Percentiles rank a stretch among this genome's conserved stretches.
These are phyloP conservation scores for Spergularia marina DNA, from an alignment of 148 eudicot species.

Conservation along the genomic window DNA sequence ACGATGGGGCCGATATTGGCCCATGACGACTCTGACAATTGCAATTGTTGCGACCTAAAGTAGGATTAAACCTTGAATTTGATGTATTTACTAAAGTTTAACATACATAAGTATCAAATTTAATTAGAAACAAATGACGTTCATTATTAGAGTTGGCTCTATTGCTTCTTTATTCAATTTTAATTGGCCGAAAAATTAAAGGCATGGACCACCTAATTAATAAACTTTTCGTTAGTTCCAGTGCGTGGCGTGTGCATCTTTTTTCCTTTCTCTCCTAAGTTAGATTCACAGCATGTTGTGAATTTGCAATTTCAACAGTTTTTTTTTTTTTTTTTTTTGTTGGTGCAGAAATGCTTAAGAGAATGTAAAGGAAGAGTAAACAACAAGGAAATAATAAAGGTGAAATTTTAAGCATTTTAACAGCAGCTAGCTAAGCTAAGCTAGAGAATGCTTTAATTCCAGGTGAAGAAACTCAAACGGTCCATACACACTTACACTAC, in stretches of 20 bases:
- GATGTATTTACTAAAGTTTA: no score
- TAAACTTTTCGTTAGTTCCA: no score
- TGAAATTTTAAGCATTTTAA: neutral
- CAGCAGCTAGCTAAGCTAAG: neutral
- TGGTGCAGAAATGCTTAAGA: neutral
- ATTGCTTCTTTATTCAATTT: no score
- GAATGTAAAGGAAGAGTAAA: constrained; percentile 28
- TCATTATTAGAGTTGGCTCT: no score
- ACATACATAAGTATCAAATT: no score
- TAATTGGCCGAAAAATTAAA: neutral
- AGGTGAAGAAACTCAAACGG: constrained; percentile 23
- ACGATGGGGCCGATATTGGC: no score
- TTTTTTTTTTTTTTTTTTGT: no score
- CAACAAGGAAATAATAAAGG: constrained; percentile 23
- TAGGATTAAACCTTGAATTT: no score
- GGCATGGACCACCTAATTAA: constrained; percentile 25
- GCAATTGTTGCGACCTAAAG: no score
- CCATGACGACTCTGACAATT: no score
- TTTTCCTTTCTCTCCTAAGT: neutral
- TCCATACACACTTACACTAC: neutral
- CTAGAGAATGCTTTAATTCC: constrained; percentile 30
- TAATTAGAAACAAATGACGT: no score
- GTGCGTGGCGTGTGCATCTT: constrained; percentile 10
- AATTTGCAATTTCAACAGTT: neutral
- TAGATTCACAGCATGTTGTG: neutral